Evolutionary conservation across 768 basidiomycete species (phyloP), one percentile per base, ranked within the genome.

Genomic region (Steccherinum ochraceum): DNA sequence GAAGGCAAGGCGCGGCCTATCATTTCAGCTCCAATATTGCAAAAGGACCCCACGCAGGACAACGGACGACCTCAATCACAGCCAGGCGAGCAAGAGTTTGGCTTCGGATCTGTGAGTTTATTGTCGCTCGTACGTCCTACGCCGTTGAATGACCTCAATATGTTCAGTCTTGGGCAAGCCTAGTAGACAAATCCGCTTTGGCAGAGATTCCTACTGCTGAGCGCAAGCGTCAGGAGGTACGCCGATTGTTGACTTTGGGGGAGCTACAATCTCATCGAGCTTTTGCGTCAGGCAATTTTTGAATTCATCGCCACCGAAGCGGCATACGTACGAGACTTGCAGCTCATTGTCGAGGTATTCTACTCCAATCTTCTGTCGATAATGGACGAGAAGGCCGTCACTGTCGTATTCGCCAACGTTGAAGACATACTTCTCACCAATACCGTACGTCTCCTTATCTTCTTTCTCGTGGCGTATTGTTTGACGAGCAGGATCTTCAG

Each of bases 311-410:
- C 78, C 4, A 98, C 95, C 0, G 95, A 99, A 65, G 77, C 75
- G 5, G 81, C 88, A 0, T 99, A 96, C 60, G 92, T 97, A 42
- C 78, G 92, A 20, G 90, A 94, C 64, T 67, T 97, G 24, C 95
- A 99, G 61, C 75, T 95, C 25, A 83, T 94, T 53, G 91, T 97
- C 18, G 89, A 90, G 78, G 93, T 90, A 52, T 98, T 96, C 69
- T 95, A 93, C 67, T 83, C 86, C 0, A 82, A 80, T 52, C 70
- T 97, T 68, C 68, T 93, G 43, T 70, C 78, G 0, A 63, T 89
- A 13, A 71, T 97, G 5, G 86, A 89, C 2, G 72, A 74, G 51
- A 89, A 89, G 61, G 89, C 89, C 4, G 77, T 85, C 18, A 83
- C 78, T 2, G 86, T 85, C 42, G 81, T 98, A 16, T 98, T 97